Evolutionary conservation across 805 yeast genomes (phyloP).

Genomic region (Cyberlindnera samutprakarnensis): DNA sequence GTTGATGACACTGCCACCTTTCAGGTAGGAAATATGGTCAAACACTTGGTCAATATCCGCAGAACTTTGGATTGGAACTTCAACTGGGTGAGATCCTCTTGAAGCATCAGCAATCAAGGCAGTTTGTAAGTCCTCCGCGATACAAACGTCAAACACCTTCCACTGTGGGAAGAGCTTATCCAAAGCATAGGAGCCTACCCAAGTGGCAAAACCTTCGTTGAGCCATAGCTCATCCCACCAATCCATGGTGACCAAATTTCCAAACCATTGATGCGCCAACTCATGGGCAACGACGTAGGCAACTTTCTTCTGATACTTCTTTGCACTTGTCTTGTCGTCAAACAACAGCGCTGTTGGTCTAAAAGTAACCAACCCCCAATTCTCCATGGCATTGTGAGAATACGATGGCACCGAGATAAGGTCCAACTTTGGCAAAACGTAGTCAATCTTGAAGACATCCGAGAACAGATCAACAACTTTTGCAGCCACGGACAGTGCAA

Average conservation of each 20-base stretch:
- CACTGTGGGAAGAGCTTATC: slow-evolving; percentile 70
- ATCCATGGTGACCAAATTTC: slow-evolving; percentile 84
- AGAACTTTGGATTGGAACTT: slow-evolving; percentile 71
- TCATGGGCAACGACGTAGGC: slow-evolving; percentile 85
- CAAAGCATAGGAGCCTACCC: slow-evolving; percentile 83
- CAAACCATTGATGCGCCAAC: slow-evolving; percentile 90
- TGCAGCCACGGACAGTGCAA: slow-evolving; percentile 66
- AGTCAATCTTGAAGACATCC: slow-evolving; percentile 61
- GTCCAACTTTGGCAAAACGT: slow-evolving; percentile 77
- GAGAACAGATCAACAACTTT: slow-evolving; percentile 70
- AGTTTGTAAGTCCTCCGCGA: slow-evolving; percentile 60
- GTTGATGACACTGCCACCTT: slow-evolving; percentile 73
- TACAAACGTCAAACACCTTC: slow-evolving; percentile 77
- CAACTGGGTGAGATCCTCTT: slow-evolving; percentile 79
- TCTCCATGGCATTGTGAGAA: slow-evolving; percentile 86
- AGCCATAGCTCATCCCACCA: slow-evolving; percentile 91
- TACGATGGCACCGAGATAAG: slow-evolving; percentile 76
- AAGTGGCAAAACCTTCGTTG: slow-evolving; percentile 85
- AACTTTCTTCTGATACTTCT: slow-evolving; percentile 58
- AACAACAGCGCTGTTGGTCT: slow-evolving; percentile 67
- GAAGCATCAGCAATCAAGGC: slow-evolving; percentile 70
- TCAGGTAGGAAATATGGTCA: slow-evolving; percentile 75
- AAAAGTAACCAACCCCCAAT: slow-evolving; percentile 77
- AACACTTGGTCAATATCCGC: slow-evolving; percentile 78
- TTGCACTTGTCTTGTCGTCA: slow-evolving; percentile 60